Base-by-base conservation (phyloP, 1,284 basidiomycete genomes). In the Rhodotorula sp. region DNA sequence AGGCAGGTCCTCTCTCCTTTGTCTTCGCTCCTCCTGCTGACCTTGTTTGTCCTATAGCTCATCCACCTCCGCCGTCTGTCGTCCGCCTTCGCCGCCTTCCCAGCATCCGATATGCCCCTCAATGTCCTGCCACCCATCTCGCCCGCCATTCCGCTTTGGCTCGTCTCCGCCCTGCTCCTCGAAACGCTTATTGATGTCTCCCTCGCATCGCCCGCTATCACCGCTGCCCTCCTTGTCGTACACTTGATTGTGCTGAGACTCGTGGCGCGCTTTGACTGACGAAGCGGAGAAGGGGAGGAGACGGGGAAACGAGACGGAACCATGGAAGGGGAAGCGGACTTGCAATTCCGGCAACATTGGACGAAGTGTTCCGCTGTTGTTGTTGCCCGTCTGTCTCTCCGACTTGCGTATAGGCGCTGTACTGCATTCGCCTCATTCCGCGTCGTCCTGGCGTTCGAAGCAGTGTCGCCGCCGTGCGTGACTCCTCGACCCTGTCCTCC, bases 131-230 rank as follows among this genome's bases (percentile, higher is more conserved):
- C 46, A 13, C 22, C 46, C 24, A 49, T 48, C 11, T 48, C 48
- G 48, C 48, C 48, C 39, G 39, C 39, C 49, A 9, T 60, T 39
- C 47, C 65, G 11, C 48, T 46, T 24, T 47, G 29, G 48, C 29
- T 66, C 30, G 39, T 24, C n/a, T 22, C 47, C 2, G 39, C 61
- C 20, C 39, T 70, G 5, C 36, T 70, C 19, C 52, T 59, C 62
- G 64, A 70, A 29, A 70, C 68, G 3, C 46, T 52, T 2, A 13
- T 66, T 36, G 68, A 70, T 22, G 58, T 66, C 39, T 30, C 64
- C 11, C 13, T 61, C 46, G 61, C 53, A 1, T n/a, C 51, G 4
- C 22, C 58, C 17, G 15, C n/a, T 2, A 7, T 44, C 0, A 66
- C 68, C 8, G 19, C 46, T 2, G 32, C 9, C 1, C 34, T 70